Evolutionary conservation across 441 rosid species (phyloP), one percentile per base, ranked within the genome.

Genomic region (Corymbia calophylla): DNA sequence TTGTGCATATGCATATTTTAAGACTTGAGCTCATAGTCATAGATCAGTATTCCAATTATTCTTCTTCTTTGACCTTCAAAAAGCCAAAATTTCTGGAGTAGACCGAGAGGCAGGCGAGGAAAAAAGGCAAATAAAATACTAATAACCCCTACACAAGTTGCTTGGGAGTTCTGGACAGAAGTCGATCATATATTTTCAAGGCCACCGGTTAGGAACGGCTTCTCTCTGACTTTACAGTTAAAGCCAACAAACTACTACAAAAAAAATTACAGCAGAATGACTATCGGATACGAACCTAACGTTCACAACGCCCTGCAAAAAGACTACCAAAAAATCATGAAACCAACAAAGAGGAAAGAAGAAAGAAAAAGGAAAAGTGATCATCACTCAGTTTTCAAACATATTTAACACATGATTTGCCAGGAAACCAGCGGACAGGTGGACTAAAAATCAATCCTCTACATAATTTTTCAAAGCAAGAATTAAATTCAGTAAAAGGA

Each of bases 151-250:
- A 39, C 82, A 73, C 51, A 39, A 73, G 27, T 25, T 73, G 82
- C 82, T 73, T 39, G 49, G 82, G 15, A 73, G 82, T 21, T 73
- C 49, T 73, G 12, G n/a, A 39, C 82, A 62, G n/a, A n/a, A 90
- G 92, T 89, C 94, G 90, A 93, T 51, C 17, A 32, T 15, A 49
- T 89, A 87, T 77, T 80, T 70, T 55, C 29, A 88, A 84, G 82
- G 90, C 90, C 89, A 80, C 87, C 92, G 88, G 87, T 32, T 16
- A 91, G 88, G 89, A 91, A 88, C 70, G 77, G 70, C 53, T 54
- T 55, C 73, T 47, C 89, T 82, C 77, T 87, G 86, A 91, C 89
- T 92, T 18, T 77, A 87, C 54, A 48, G 70, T 90, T 91, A 39
- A 73, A 73, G 9, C 82, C 82, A 39, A 39, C 17, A 21, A 10